Evolutionary conservation across 345 rosid species (phyloP), one percentile per base, ranked within the genome.

Genomic region (Eucalyptus sideroxylon): DNA sequence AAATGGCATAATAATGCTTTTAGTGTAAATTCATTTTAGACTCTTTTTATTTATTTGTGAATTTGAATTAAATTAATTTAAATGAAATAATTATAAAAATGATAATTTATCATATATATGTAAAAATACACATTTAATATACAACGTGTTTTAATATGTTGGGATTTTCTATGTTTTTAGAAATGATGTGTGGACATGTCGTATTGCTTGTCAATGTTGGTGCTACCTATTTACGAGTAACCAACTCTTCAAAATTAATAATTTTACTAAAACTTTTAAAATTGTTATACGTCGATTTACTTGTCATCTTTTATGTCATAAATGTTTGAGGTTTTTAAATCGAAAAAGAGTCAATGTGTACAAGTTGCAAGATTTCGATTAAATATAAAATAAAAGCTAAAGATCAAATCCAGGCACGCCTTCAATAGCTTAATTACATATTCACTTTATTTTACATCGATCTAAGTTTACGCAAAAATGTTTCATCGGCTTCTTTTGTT

Each of bases 201-300:
- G 2, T 30, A 6, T 27, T 53, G 0, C 2, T 19, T 53, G 26
- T 53, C 4, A 53, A 53, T 21, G 0, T 21, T 0, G 26, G 5
- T 15, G 3, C 4, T n/a, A 31, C 5, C 0, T n/a, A 3, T 65
- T 65, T 65, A n/a, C 10, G 3, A 9, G 11, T 7, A n/a, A 65
- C 4, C 37, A n/a, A 62, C 34, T 62, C 69, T 14, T n/a, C 69
- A 62, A 62, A 62, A 62, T 17, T 30, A 62, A 62, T 30, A 14
- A 62, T 62, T 62, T 15, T 14, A 67, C 34, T 16, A 34, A 31
- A 67, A 30, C 21, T 16, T 67, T 31, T 67, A 31, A 56, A 24
- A 23, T 23, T 24, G 13, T 56, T 56, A 23, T 26, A 24, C 2
- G 0, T 67, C 11, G 42, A 31, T 31, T 67, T 67, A 16, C 37